Conservation (phyloP, 345 rosid species). For the Dimocarpus longan region DNA sequence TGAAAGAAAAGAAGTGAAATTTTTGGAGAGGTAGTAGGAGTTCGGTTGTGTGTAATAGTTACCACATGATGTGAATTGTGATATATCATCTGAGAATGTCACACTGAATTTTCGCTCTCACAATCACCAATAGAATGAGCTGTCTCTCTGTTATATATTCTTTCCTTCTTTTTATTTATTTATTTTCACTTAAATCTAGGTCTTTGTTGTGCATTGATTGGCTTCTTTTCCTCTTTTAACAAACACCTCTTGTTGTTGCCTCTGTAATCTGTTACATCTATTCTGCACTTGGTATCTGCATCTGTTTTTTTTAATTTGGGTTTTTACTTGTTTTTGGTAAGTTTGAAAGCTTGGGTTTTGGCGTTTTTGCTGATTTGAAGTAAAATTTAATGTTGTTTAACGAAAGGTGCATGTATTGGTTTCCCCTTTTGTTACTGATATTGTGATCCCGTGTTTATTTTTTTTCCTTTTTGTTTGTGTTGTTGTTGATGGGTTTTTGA, state of each 20-base stretch:
- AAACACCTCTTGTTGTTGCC: background rate
- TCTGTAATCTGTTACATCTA: background rate
- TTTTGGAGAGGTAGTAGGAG: background rate
- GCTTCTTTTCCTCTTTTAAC: constrained; percentile 12
- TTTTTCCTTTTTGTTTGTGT: background rate
- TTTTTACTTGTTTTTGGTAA: background rate
- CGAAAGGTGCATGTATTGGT: background rate
- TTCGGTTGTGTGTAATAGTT: background rate
- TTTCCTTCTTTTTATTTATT: background rate
- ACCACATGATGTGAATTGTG: background rate
- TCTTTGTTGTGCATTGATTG: constrained; percentile 16
- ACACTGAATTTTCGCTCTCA: constrained; percentile 23
- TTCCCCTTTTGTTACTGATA: background rate
- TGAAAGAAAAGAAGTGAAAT: background rate
- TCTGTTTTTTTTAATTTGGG: background rate
- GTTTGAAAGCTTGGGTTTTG: background rate
- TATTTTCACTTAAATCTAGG: constrained; percentile 20
- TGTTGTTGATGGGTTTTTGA: background rate
- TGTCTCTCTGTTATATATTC: background rate
- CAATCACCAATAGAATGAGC: constrained; percentile 11
- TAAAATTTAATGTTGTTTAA: background rate
- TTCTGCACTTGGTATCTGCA: constrained; percentile 6
- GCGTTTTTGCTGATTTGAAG: background rate
- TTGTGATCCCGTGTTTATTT: background rate
- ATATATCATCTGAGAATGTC: constrained; percentile 12